Base-by-base conservation (phyloP, 129 eudicot genomes). In the Tagetes erecta region DNA sequence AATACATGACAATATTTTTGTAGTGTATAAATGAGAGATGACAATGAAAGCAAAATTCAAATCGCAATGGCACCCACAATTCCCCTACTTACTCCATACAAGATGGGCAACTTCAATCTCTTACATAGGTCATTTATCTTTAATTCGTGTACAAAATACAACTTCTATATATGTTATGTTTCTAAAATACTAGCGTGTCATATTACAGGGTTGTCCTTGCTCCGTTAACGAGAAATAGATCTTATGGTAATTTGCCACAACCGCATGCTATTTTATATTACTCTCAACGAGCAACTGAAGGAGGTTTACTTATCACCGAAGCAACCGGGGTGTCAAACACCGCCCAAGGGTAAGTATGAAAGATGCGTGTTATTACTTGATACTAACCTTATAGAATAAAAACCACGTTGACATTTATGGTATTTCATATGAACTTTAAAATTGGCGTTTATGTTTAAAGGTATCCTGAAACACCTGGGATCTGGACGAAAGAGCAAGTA, bases 251-350 rank as follows among this genome's bases (percentile, higher is more conserved):
- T 39, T 8, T 83, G 58, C 96, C 96, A 6, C 91, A 87, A 73
- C 80, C 87, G 39, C 88, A 86, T 42, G 85, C 84, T 0, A 62
- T 68, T 39, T 5, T 80, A 66, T 89, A 89, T 64, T 89, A 89
- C 77, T 82, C 90, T 65, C 92, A 89, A 72, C 68, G 96, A 37
- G 81, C 92, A 5, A 84, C 90, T 8, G 27, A 74, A 37, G 92
- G 96, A 1, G 96, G 90, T 45, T 79, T 89, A 55, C 81, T 89
- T 3, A 55, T 87, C 34, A 40, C 92, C 12, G 96, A 89, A 77
- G 89, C 87, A 68, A 76, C 88, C 3, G 86, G 84, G 13, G 84
- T 83, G 1, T 89, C 92, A 6, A 49, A 86, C 51, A 80, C 84
- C 6, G 86, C 90, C 3, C 82, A 71, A 75, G 96, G 92, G 87